These are phyloP conservation scores for Pyrus hybrid DNA, from an alignment of 331 rosid genomes.

Conservation along the genomic window DNA sequence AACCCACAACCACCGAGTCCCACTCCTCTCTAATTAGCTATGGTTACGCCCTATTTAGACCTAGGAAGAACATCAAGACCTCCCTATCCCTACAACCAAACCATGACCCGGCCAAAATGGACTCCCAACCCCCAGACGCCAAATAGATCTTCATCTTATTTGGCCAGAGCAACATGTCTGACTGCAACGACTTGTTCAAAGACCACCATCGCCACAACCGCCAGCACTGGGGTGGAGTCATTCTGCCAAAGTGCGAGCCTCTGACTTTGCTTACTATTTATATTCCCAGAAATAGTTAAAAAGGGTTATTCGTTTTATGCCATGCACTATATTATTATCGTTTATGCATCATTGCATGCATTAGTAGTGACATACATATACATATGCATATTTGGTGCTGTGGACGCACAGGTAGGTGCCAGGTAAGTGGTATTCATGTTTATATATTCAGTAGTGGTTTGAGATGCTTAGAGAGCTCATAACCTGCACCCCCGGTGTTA, in stretches of 20 bases:
- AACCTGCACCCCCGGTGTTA: no score
- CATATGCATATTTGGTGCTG: no score
- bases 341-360: no score
- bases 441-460: no score
- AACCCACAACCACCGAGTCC: neutral
- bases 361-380: no score
- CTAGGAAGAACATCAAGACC: neutral
- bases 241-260: slow-evolving; percentile 46
- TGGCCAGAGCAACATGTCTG: slow-evolving; percentile 93
- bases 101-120: neutral
- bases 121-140: neutral
- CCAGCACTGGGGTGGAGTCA: slow-evolving; percentile 53
- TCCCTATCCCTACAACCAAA: neutral
- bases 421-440: no score
- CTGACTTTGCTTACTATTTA: neutral
- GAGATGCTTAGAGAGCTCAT: no score
- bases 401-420: no score
- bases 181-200: slow-evolving; percentile 53
- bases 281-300: no score
- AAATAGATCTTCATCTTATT: slow-evolving; percentile 63
- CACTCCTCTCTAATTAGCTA: neutral
- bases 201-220: neutral
- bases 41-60: neutral
- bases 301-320: no score
- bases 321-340: no score